Evolutionary conservation across 2,329 filamentous ascomycete species (phyloP).

Genomic region (Hymenoscyphus fraxineus): DNA sequence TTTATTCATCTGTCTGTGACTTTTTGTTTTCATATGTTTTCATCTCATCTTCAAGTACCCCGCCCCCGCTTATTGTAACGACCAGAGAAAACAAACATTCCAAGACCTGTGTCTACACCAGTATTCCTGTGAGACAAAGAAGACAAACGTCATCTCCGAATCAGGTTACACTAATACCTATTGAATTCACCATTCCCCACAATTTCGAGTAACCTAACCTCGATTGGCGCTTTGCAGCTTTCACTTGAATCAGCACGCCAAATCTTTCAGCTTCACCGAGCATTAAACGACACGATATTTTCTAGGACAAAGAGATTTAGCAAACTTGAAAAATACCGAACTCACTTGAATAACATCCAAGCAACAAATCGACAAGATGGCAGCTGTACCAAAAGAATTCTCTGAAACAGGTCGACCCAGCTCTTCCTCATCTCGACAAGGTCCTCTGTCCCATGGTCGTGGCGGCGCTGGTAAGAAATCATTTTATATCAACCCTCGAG

Average conservation of each 20-base stretch:
- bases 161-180: neutral
- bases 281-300: neutral
- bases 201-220: neutral
- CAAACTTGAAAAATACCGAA: neutral
- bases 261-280: neutral
- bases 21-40: neutral
- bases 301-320: neutral
- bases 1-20: neutral
- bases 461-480: constrained; percentile 62
- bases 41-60: neutral
- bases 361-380: constrained; percentile 18
- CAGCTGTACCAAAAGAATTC: constrained; percentile 24
- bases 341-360: neutral
- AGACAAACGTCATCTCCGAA: neutral
- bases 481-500: neutral
- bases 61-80: neutral
- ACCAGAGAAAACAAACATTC: neutral
- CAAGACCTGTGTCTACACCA: neutral
- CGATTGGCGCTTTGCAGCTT: neutral
- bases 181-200: neutral
- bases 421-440: constrained; percentile 22
- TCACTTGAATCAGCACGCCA: neutral
- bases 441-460: constrained; percentile 60
- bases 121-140: neutral
- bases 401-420: constrained; percentile 19